Evolutionary conservation across 2,329 filamentous ascomycete genomes (phyloP).

Genomic region (Fusarium mangiferae): DNA sequence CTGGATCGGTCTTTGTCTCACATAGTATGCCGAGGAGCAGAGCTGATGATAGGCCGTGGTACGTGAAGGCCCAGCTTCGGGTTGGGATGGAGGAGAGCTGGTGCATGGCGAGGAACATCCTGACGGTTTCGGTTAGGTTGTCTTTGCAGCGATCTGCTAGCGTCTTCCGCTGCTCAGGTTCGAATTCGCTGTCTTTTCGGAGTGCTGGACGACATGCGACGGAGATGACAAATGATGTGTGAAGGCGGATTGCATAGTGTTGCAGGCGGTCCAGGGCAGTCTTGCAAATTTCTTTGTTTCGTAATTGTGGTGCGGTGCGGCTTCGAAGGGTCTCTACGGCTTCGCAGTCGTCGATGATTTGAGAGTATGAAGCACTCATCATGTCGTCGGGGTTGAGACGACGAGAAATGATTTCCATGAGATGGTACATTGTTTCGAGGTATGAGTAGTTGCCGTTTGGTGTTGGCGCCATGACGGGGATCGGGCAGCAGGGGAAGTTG

Average conservation of each 20-base stretch:
- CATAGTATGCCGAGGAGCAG: conserved; percentile 71
- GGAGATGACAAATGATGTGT: conserved; percentile 73
- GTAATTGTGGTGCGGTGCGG: conserved; percentile 62
- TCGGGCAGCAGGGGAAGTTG: conserved; percentile 65
- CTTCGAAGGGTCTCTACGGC: conserved; percentile 63
- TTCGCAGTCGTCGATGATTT: conserved; percentile 68
- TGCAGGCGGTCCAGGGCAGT: conserved; percentile 71
- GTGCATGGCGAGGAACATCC: conserved; percentile 77
- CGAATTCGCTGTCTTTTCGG: conserved; percentile 63
- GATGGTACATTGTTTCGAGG: conserved; percentile 72
- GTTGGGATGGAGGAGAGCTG: conserved; percentile 74
- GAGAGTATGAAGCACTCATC: conserved; percentile 59
- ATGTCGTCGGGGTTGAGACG: conserved; percentile 66
- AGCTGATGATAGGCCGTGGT: conserved; percentile 73
- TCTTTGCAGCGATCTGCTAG: conserved; percentile 69
- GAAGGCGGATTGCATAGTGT: conserved; percentile 71
- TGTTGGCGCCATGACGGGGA: conserved; percentile 58
- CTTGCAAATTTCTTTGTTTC: conserved; percentile 70
- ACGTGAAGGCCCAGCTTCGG: conserved; percentile 74
- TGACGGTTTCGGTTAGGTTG: conserved; percentile 72
- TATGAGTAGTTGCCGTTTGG: conserved; percentile 64
- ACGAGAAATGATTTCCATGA: conserved; percentile 69
- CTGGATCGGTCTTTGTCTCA: conserved; percentile 71
- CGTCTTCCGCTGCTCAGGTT: conserved; percentile 61
- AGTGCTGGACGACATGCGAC: conserved; percentile 72